These are phyloP conservation scores for Paecilomyces dactylethromorphus DNA, from an alignment of 2,329 filamentous ascomycete genomes.

Conservation along the genomic window DNA sequence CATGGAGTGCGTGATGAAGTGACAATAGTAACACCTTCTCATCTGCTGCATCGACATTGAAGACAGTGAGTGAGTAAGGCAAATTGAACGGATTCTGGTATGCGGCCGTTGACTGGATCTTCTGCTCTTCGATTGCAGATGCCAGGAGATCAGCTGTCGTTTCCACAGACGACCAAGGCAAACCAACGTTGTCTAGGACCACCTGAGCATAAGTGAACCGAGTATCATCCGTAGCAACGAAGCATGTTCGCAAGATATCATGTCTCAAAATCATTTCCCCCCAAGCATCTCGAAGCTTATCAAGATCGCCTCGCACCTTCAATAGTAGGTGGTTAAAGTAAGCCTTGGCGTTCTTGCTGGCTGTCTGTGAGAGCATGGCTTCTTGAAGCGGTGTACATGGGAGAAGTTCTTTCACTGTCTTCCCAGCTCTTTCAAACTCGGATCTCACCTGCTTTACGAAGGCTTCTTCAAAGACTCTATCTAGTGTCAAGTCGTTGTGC, in stretches of 20 bases:
- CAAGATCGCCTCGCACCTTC: constrained; percentile 46
- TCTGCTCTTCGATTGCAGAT: constrained; percentile 44
- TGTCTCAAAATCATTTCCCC: constrained; percentile 57
- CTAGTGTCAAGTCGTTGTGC: background rate
- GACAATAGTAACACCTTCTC: constrained; percentile 35
- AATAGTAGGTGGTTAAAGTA: constrained; percentile 72
- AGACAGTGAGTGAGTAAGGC: constrained; percentile 21
- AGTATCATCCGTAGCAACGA: constrained; percentile 57
- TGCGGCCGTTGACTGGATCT: constrained; percentile 13
- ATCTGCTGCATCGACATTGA: constrained; percentile 9
- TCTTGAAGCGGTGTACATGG: constrained; percentile 86
- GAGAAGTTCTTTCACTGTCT: constrained; percentile 50
- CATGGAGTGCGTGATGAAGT: constrained; percentile 80
- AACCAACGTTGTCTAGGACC: constrained; percentile 47
- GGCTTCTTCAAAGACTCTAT: constrained; percentile 13
- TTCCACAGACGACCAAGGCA: constrained; percentile 43
- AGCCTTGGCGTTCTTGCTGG: constrained; percentile 38
- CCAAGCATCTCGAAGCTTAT: constrained; percentile 57
- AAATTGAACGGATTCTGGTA: constrained; percentile 16
- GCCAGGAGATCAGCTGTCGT: constrained; percentile 22
- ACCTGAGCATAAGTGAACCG: constrained; percentile 65
- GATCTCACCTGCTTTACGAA: constrained; percentile 24
- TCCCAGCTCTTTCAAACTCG: constrained; percentile 24
- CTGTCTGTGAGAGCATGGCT: constrained; percentile 66
- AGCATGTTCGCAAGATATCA: constrained; percentile 70